phyloP scores from a whole-genome alignment of 1,284 basidiomycete species.

The Fistulina hepatica region DNA sequence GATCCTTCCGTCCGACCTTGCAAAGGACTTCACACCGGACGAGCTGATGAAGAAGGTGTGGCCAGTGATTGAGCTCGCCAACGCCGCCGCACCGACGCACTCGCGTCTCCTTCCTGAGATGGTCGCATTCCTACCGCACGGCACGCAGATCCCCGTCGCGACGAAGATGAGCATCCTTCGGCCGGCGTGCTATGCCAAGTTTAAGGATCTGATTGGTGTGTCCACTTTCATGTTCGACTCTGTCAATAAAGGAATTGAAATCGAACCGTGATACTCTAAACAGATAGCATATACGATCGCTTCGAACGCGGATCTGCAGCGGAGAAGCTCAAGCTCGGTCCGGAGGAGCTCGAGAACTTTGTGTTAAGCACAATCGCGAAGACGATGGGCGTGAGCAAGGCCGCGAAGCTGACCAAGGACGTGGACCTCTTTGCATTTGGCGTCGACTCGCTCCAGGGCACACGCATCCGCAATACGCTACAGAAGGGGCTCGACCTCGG shows the following conservation, averaged over 20 bases:
- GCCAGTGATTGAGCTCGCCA: slow-evolving; percentile 40
- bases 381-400: slow-evolving; percentile 24
- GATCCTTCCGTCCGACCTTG: slow-evolving; percentile 41
- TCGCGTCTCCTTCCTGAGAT: slow-evolving; percentile 42
- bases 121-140: slow-evolving; percentile 33
- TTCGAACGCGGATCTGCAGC: slow-evolving; percentile 26
- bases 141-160: slow-evolving; percentile 31
- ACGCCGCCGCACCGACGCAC: slow-evolving; percentile 40
- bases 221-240: background rate
- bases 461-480: slow-evolving; percentile 40
- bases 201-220: slow-evolving; percentile 33
- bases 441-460: slow-evolving; percentile 47
- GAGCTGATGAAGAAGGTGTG: slow-evolving; percentile 33
- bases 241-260: background rate
- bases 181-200: slow-evolving; percentile 37
- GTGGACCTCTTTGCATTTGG: slow-evolving; percentile 34
- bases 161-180: slow-evolving; percentile 37
- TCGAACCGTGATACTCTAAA: background rate
- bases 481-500: slow-evolving; percentile 34
- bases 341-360: slow-evolving; percentile 28
- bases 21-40: slow-evolving; percentile 26
- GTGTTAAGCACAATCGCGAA: slow-evolving; percentile 25
- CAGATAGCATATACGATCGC: slow-evolving; percentile 32
- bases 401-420: slow-evolving; percentile 21
- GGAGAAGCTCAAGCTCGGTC: slow-evolving; percentile 23